Percentiles rank a stretch among this genome's conserved stretches.
phyloP scores from a whole-genome alignment of 106 monocot genomes.

The Apostasia ramifera region DNA sequence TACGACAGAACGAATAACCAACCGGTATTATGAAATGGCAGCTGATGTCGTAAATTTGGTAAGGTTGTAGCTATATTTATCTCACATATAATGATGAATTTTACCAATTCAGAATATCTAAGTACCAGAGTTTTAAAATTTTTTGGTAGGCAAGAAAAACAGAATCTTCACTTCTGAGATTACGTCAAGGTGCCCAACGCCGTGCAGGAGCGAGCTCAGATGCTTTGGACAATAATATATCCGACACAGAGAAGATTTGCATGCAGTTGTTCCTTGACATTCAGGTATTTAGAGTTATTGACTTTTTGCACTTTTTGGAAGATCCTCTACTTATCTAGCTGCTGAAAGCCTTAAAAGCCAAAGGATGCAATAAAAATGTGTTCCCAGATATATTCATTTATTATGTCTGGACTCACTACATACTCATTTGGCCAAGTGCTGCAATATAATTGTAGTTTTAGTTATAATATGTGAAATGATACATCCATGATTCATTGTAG shows the following conservation, averaged over 20 bases:
- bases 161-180: slow-evolving; percentile 76
- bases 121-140: no score
- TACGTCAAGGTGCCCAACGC: slow-evolving; percentile 88
- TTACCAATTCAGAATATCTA: background rate
- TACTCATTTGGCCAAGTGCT: no score
- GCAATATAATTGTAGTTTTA: no score
- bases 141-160: slow-evolving; percentile 71
- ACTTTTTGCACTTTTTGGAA: background rate
- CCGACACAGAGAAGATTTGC: slow-evolving; percentile 92
- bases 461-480: no score
- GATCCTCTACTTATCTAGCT: no score
- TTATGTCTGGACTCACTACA: no score
- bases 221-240: slow-evolving; percentile 63
- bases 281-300: slow-evolving; percentile 44
- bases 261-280: slow-evolving; percentile 98
- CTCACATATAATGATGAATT: background rate
- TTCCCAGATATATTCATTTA: no score
- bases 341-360: no score
- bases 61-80: slow-evolving; percentile 22
- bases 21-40: slow-evolving; percentile 68
- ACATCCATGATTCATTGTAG: no score
- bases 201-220: slow-evolving; percentile 73
- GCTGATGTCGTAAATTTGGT: slow-evolving; percentile 80
- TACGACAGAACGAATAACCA: slow-evolving; percentile 55
- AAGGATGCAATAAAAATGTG: no score